Base-by-base conservation (phyloP, 768 basidiomycete genomes). In the Mycena amicta region DNA sequence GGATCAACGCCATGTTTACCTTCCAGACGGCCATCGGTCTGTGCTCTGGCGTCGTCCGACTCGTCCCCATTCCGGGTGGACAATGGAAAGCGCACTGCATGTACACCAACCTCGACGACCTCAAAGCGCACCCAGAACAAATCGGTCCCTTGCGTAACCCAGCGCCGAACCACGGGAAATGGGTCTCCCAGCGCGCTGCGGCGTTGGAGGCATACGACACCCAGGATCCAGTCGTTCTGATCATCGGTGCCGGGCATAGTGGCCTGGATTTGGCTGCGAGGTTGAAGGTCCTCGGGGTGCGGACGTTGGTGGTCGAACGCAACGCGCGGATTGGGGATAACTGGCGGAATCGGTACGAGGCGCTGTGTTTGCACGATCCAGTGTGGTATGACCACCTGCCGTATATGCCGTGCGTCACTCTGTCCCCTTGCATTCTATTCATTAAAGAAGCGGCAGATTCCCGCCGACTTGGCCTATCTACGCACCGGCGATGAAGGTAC, bases 281-380 rank as follows among this genome's bases (percentile, higher is more conserved):
- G 23, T 71, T 88, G 56, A 84, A 84, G 59, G 71, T 70, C 28
- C 69, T 86, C 22, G 83, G 77, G 18, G 67, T 88, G 6, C 56
- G 71, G 1, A 71, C 77, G 6, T 69, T 88, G 8, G 69, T 87
- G n/a, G 72, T 89, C 15, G 88, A 89, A 61, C 76, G 74, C 64
- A 79, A 83, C 53, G 53, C 72, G 18, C 72, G 80, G 4, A 70
- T 85, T 11, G 85, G 85, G 2, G 83, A 86, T 61, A 80, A 77
- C 65, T 86, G 84, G 85, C 76, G 84, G 56, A 77, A 80, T 31
- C 77, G 87, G 5, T 88, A 88, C 65, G 80, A 83, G 45, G 74
- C 81, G 1, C 69, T 87, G 13, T 84, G 79, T 50, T 70, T 88
- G 20, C 85, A 85, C 53, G 81, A 80, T 61, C 72, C 78, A 3